These are phyloP conservation scores for Hypomyces perniciosus DNA, from an alignment of 2,329 filamentous ascomycete species.

Conservation along the genomic window DNA sequence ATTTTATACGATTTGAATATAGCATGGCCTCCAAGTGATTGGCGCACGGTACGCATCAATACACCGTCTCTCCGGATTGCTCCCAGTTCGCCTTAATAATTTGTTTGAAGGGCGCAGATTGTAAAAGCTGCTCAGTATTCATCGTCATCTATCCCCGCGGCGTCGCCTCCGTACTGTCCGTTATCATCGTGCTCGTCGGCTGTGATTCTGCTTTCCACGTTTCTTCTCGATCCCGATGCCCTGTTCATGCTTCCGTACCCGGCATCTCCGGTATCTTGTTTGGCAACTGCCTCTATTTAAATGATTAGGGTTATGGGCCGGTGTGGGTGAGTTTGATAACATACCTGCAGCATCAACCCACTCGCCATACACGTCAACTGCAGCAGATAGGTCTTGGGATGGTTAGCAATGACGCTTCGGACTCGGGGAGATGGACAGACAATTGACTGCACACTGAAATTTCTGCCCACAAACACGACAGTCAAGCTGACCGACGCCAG, in stretches of 20 bases:
- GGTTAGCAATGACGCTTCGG: conserved; percentile 16
- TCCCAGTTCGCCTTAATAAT: neutral
- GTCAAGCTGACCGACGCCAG: conserved; percentile 73
- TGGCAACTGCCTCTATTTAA: conserved; percentile 43
- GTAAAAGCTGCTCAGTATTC: conserved; percentile 41
- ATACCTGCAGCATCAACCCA: conserved; percentile 84
- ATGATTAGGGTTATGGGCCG: conserved; percentile 11
- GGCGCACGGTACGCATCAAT: conserved; percentile 4
- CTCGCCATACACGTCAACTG: conserved; percentile 94
- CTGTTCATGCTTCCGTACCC: conserved; percentile 24
- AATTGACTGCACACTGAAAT: conserved; percentile 91
- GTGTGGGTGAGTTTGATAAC: conserved; percentile 11
- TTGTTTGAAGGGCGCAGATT: conserved; percentile 1
- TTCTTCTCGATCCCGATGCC: conserved; percentile 18
- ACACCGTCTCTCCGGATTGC: neutral
- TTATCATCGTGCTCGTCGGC: conserved; percentile 45
- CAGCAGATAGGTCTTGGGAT: conserved; percentile 69
- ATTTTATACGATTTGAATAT: conserved; percentile 76
- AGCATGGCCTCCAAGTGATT: neutral
- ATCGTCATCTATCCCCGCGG: conserved; percentile 49
- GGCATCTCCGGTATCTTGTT: conserved; percentile 32
- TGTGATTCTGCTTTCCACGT: conserved; percentile 20
- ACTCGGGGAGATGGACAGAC: conserved; percentile 42
- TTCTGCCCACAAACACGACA: conserved; percentile 93
- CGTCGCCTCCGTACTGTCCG: conserved; percentile 48